These are phyloP conservation scores for Colletotrichum chlorophyti DNA, from an alignment of 2,329 filamentous ascomycete genomes.

Conservation along the genomic window DNA sequence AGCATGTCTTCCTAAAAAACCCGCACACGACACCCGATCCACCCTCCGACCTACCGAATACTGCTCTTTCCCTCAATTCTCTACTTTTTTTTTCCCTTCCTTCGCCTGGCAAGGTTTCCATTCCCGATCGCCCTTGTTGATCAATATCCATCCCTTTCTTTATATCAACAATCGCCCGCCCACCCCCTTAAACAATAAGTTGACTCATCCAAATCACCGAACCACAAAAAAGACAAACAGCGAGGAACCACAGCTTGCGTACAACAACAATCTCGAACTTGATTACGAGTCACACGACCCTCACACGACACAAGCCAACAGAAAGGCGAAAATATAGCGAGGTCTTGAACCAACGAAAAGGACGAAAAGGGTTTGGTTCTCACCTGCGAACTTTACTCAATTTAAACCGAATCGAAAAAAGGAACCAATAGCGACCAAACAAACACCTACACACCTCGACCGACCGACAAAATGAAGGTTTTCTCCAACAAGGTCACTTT, in stretches of 20 bases:
- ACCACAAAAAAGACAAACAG: background rate
- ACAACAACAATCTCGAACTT: background rate
- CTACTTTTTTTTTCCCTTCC: background rate
- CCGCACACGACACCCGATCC: slow-evolving; percentile 30
- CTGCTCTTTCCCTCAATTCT: background rate
- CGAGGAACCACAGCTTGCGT: background rate
- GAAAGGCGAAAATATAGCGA: background rate
- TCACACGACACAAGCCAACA: background rate
- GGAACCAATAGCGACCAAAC: background rate
- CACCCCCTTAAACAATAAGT: background rate
- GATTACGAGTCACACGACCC: background rate
- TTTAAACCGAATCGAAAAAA: background rate
- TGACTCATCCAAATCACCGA: slow-evolving; percentile 9
- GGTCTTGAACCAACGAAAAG: background rate
- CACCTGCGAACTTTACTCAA: slow-evolving; percentile 2
- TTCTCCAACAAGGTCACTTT: slow-evolving; percentile 91
- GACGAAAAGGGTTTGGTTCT: background rate
- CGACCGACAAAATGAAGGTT: slow-evolving; percentile 93
- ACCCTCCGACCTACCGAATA: slow-evolving; percentile 16
- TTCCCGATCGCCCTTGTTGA: background rate
- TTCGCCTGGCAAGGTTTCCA: slow-evolving; percentile 13
- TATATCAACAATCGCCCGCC: background rate
- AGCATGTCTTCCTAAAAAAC: slow-evolving; percentile 30
- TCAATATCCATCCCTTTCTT: slow-evolving; percentile 19
- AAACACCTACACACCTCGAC: slow-evolving; percentile 29